These are phyloP conservation scores for Suillus fuscotomentosus DNA, from an alignment of 768 basidiomycete genomes.

Conservation along the genomic window DNA sequence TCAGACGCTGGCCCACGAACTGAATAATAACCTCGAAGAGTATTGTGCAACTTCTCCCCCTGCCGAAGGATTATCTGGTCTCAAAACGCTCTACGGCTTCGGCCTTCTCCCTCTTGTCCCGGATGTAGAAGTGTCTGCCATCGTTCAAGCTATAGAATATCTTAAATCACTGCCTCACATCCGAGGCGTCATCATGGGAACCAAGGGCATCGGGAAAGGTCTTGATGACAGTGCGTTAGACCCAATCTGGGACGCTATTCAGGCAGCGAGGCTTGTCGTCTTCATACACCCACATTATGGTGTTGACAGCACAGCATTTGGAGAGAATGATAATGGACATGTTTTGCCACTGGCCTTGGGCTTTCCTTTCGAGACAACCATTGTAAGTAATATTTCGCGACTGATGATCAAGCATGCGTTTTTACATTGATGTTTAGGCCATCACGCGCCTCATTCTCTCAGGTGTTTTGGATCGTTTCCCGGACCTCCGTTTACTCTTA, in stretches of 20 bases:
- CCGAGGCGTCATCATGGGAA: constrained; percentile 80
- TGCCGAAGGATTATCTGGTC: constrained; percentile 25
- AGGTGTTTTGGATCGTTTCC: constrained; percentile 79
- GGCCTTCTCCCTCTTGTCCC: constrained; percentile 84
- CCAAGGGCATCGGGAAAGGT: constrained; percentile 72
- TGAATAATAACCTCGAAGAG: constrained; percentile 76
- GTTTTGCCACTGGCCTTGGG: constrained; percentile 85
- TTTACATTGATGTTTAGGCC: constrained; percentile 38
- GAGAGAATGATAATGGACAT: constrained; percentile 78
- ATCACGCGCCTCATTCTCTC: constrained; percentile 78
- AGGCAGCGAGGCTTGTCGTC: constrained; percentile 64
- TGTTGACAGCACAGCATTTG: constrained; percentile 71
- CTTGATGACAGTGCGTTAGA: constrained; percentile 79
- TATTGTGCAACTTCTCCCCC: constrained; percentile 71
- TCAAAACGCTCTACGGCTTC: constrained; percentile 78
- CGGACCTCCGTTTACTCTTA: constrained; percentile 70
- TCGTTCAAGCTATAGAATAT: constrained; percentile 67
- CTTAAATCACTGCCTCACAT: constrained; percentile 65
- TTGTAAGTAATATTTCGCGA: constrained; percentile 43
- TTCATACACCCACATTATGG: constrained; percentile 91
- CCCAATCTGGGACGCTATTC: constrained; percentile 79
- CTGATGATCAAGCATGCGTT: neutral
- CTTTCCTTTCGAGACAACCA: constrained; percentile 90
- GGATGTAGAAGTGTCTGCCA: constrained; percentile 47
- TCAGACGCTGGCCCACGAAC: constrained; percentile 57